These are phyloP conservation scores for Ceratocystis alfenasii DNA, from an alignment of 2,329 filamentous ascomycete genomes.

Conservation along the genomic window DNA sequence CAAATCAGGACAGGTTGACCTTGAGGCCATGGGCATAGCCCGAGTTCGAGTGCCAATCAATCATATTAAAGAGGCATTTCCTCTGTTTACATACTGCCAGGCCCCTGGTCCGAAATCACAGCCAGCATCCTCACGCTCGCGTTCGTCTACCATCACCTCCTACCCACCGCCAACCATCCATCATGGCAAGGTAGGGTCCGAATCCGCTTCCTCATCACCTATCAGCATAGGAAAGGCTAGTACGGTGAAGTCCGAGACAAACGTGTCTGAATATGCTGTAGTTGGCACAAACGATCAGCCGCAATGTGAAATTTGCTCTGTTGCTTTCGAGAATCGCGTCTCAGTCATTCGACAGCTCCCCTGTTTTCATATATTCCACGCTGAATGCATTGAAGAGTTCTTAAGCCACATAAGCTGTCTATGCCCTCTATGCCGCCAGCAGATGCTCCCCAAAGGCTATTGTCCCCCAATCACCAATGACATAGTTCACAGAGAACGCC, in stretches of 20 bases:
- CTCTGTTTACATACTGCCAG: conserved; percentile 63
- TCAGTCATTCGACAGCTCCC: conserved; percentile 73
- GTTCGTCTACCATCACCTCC: not conserved
- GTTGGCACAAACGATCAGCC: conserved; percentile 56
- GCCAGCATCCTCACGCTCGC: conserved; percentile 20
- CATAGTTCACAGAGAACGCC: conserved; percentile 73
- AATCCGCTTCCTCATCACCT: conserved; percentile 25
- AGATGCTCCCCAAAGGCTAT: conserved; percentile 57
- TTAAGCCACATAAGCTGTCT: conserved; percentile 67
- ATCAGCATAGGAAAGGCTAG: conserved; percentile 25
- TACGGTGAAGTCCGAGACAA: not conserved
- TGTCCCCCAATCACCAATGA: conserved; percentile 65
- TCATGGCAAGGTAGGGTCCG: conserved; percentile 5
- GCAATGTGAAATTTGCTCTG: conserved; percentile 80
- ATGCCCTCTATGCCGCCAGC: conserved; percentile 83
- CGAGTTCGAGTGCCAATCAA: conserved; percentile 62
- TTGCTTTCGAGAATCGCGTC: conserved; percentile 57
- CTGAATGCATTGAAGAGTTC: conserved; percentile 81
- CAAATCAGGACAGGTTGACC: conserved; percentile 64
- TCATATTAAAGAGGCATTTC: conserved; percentile 56
- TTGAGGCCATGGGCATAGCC: conserved; percentile 78
- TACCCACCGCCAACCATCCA: not conserved
- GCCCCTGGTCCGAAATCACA: conserved; percentile 34
- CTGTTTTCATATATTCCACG: conserved; percentile 88
- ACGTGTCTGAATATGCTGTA: conserved; percentile 15